These are phyloP conservation scores for Candida coquimbonensis DNA, from an alignment of 805 yeast species.

Conservation along the genomic window DNA sequence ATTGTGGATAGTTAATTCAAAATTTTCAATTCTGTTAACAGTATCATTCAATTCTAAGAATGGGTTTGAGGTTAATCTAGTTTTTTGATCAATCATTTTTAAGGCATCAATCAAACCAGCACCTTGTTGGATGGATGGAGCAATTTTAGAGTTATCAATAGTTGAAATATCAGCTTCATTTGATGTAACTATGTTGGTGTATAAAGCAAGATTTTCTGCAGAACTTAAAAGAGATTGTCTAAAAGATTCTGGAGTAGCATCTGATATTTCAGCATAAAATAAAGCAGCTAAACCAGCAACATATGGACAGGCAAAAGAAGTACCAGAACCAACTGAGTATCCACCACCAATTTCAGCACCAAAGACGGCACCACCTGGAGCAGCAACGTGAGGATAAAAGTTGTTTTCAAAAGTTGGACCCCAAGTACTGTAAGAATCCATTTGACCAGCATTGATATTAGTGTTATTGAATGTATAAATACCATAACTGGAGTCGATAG, in stretches of 20 bases:
- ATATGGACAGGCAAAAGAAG: constrained; percentile 13
- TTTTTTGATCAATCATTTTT: constrained; percentile 6
- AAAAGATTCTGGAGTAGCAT: constrained; percentile 3
- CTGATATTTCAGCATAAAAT: constrained; percentile 2
- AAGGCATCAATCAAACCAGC: constrained; percentile 11
- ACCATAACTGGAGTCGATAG: neutral
- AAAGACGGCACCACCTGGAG: constrained; percentile 11
- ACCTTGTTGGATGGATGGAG: constrained; percentile 13
- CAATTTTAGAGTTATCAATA: neutral
- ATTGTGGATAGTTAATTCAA: constrained; percentile 8
- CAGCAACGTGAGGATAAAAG: constrained; percentile 8
- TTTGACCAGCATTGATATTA: constrained; percentile 6
- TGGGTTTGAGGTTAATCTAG: constrained; percentile 3
- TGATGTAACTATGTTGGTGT: neutral
- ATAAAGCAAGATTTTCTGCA: constrained; percentile 1
- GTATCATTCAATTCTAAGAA: constrained; percentile 11
- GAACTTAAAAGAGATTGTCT: constrained; percentile 3
- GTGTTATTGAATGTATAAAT: neutral
- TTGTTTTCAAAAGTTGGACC: constrained; percentile 12
- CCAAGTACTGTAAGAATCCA: constrained; percentile 7
- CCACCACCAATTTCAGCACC: constrained; percentile 7
- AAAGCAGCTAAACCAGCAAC: constrained; percentile 14
- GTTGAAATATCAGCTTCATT: constrained; percentile 3
- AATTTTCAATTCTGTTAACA: constrained; percentile 9
- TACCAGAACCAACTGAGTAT: constrained; percentile 6